Conservation (phyloP, 1,284 basidiomycete genomes). For the Ganoderma leucocontextum region DNA sequence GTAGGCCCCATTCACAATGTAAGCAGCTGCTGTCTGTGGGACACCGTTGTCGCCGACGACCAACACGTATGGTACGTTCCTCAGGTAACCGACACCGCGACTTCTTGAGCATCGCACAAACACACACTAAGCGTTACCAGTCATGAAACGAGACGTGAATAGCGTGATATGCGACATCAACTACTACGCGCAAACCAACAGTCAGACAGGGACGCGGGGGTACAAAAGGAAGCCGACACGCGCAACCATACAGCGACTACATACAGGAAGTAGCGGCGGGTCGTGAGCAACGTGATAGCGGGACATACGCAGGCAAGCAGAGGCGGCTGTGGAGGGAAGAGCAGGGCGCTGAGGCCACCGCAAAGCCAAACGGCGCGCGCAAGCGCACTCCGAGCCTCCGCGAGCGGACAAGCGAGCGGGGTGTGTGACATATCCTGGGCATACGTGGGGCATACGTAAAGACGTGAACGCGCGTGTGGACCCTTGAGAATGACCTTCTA, state of each 20-base stretch:
- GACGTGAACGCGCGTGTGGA: conserved; percentile 21
- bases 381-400: conserved; percentile 30
- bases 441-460: conserved; percentile 26
- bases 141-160: conserved; percentile 34
- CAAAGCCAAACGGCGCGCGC: conserved; percentile 24
- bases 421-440: conserved; percentile 29
- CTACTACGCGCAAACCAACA: conserved; percentile 29
- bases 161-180: conserved; percentile 35
- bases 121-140: conserved; percentile 13
- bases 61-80: too few species aligned
- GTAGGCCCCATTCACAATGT: too few species aligned
- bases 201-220: conserved; percentile 8
- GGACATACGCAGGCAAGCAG: background rate
- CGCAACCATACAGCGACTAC: conserved; percentile 25
- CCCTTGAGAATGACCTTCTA: conserved; percentile 13
- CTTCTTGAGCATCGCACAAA: background rate
- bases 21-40: too few species aligned
- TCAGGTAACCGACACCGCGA: too few species aligned
- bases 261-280: conserved; percentile 11
- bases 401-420: conserved; percentile 14
- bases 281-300: conserved; percentile 21
- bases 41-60: too few species aligned
- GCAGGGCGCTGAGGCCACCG: conserved; percentile 14
- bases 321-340: background rate
- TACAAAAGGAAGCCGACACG: conserved; percentile 17